These are phyloP conservation scores for Colletotrichum godetiae DNA, from an alignment of 2,329 filamentous ascomycete species.

Conservation along the genomic window DNA sequence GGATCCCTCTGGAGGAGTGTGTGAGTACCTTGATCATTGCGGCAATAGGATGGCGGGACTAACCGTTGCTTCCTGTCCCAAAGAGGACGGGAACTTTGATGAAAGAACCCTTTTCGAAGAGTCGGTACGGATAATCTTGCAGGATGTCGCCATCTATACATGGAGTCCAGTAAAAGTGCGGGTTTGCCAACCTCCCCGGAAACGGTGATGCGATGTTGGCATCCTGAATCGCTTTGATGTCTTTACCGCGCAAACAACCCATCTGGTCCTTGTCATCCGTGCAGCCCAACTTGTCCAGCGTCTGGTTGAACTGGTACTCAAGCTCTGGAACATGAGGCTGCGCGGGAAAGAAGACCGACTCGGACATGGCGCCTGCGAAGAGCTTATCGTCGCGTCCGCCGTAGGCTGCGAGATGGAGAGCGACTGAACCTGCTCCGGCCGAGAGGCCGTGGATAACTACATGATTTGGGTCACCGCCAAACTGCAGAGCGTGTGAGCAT, in stretches of 20 bases:
- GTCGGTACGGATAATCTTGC: conserved; percentile 51
- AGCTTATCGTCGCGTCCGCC: conserved; percentile 56
- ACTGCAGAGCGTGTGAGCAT: conserved; percentile 44
- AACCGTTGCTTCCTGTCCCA: conserved; percentile 57
- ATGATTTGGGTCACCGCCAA: conserved; percentile 68
- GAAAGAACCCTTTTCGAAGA: conserved; percentile 54
- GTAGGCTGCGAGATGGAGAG: conserved; percentile 61
- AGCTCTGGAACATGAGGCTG: conserved; percentile 57
- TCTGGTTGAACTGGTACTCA: conserved; percentile 59
- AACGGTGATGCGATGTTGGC: conserved; percentile 55
- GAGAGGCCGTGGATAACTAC: conserved; percentile 72
- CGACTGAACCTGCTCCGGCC: conserved; percentile 69
- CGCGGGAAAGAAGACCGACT: conserved; percentile 62
- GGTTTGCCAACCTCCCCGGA: conserved; percentile 45
- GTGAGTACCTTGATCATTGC: not conserved
- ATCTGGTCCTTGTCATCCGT: conserved; percentile 45
- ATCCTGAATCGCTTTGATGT: conserved; percentile 50
- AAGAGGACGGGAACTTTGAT: conserved; percentile 57
- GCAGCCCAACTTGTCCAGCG: conserved; percentile 51
- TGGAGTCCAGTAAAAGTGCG: conserved; percentile 63
- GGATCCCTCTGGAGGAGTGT: conserved; percentile 54
- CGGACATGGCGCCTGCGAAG: conserved; percentile 58
- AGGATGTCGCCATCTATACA: conserved; percentile 61
- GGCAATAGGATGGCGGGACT: conserved; percentile 24
- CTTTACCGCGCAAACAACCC: conserved; percentile 54